Evolutionary conservation across 2,329 filamentous ascomycete species (phyloP).

Genomic region (Rhynchosporium agropyri): DNA sequence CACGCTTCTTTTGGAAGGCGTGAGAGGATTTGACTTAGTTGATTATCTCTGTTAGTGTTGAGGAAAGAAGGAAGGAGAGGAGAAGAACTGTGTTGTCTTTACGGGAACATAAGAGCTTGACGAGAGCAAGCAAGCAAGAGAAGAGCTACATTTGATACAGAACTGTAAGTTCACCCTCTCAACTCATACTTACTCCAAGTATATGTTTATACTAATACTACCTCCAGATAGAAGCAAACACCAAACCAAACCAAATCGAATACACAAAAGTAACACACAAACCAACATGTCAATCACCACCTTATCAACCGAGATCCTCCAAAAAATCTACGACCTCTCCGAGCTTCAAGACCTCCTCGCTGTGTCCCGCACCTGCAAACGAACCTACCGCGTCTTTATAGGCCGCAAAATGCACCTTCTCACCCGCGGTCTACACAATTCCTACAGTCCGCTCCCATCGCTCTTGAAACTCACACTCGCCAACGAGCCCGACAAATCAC

Average conservation of each 20-base stretch:
- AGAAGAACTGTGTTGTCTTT: not conserved
- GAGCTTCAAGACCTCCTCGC: conserved; percentile 38
- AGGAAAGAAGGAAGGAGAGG: conserved; percentile 21
- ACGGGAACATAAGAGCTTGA: not conserved
- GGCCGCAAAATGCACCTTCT: conserved; percentile 37
- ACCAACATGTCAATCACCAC: conserved; percentile 35
- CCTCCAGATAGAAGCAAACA: conserved; percentile 16
- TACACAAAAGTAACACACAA: conserved; percentile 12
- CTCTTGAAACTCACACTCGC: conserved; percentile 38
- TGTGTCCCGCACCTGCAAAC: conserved; percentile 38
- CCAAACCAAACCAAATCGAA: conserved; percentile 14
- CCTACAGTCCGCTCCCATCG: conserved; percentile 37
- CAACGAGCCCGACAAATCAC: conserved; percentile 38
- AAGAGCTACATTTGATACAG: conserved; percentile 21
- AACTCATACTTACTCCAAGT: not conserved
- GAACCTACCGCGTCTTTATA: conserved; percentile 36
- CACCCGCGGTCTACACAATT: conserved; percentile 35
- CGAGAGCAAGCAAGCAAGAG: conserved; percentile 13
- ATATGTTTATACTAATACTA: conserved; percentile 22
- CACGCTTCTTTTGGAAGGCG: conserved; percentile 10
- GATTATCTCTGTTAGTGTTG: not conserved
- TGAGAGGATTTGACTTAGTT: not conserved
- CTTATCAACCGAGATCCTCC: conserved; percentile 41
- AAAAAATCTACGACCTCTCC: conserved; percentile 39
- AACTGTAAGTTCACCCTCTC: conserved; percentile 24